Evolutionary conservation across 306 rosid genomes (phyloP).

Genomic region (Purshia tridentata): DNA sequence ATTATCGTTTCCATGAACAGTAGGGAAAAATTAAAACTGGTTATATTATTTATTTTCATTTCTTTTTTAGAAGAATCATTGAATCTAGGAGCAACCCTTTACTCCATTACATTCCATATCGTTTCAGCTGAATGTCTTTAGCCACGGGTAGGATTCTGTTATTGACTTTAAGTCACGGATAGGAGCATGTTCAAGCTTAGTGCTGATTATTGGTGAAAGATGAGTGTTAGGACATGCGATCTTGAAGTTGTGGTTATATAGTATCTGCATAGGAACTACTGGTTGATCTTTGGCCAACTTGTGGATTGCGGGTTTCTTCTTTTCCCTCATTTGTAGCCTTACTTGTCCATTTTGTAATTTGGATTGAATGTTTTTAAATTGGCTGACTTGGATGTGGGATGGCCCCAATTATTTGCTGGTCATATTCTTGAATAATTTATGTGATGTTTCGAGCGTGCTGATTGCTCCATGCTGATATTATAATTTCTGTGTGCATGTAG

Average conservation of each 20-base stretch:
- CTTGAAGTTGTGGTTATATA: not conserved
- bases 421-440: not conserved
- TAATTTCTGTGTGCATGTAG: conserved; percentile 33
- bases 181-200: not conserved
- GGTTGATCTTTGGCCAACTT: conserved; percentile 8
- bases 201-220: not conserved
- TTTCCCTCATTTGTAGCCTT: not conserved
- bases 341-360: not conserved
- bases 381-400: not conserved
- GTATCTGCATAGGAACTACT: not conserved
- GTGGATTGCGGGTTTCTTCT: not conserved
- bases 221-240: not conserved
- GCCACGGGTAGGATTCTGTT: not conserved
- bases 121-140: not conserved
- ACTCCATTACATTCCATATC: not conserved
- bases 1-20: not conserved
- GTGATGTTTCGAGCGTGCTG: not conserved
- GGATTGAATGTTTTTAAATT: not conserved
- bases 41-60: not conserved
- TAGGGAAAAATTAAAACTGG: not conserved
- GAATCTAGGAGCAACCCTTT: not conserved
- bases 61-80: not conserved
- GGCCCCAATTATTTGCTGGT: not conserved
- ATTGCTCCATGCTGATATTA: not conserved
- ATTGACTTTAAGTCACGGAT: not conserved